Conservation (phyloP, 2,329 filamentous ascomycete species). For the Aspergillus sp. region DNA sequence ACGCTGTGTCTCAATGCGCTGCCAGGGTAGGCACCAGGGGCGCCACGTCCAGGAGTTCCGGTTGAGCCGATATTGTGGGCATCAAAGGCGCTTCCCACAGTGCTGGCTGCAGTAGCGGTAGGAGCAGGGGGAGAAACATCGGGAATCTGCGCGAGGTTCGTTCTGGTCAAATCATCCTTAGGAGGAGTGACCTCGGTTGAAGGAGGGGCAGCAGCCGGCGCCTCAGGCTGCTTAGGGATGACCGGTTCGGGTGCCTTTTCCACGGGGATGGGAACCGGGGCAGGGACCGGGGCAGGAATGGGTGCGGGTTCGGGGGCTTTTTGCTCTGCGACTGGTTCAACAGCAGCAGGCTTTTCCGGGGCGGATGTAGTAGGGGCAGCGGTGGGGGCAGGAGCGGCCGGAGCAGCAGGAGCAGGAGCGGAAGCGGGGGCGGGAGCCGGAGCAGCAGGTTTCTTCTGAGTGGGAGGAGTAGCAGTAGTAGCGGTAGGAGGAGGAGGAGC, state of each 20-base stretch:
- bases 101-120: slow-evolving; percentile 84
- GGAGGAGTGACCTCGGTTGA: slow-evolving; percentile 60
- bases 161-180: slow-evolving; percentile 82
- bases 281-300: slow-evolving; percentile 39
- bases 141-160: slow-evolving; percentile 86
- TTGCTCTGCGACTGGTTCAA: slow-evolving; percentile 10
- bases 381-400: slow-evolving; percentile 21
- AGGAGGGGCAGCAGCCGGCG: slow-evolving; percentile 39
- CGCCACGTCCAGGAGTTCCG: slow-evolving; percentile 54
- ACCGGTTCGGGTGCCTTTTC: slow-evolving; percentile 36
- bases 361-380: slow-evolving; percentile 16
- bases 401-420: slow-evolving; percentile 14
- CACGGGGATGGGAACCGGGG: slow-evolving; percentile 38
- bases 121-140: slow-evolving; percentile 75
- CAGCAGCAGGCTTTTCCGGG: slow-evolving; percentile 10
- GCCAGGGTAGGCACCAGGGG: slow-evolving; percentile 73
- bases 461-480: slow-evolving; percentile 13
- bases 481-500: slow-evolving; percentile 48
- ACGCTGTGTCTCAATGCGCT: slow-evolving; percentile 73
- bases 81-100: slow-evolving; percentile 81
- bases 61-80: slow-evolving; percentile 59
- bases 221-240: slow-evolving; percentile 34
- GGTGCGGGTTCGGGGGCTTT: slow-evolving; percentile 21
- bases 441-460: slow-evolving; percentile 50
- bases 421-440: slow-evolving; percentile 27